Evolutionary conservation across 441 rosid species (phyloP).

Genomic region (Sinapis alba): DNA sequence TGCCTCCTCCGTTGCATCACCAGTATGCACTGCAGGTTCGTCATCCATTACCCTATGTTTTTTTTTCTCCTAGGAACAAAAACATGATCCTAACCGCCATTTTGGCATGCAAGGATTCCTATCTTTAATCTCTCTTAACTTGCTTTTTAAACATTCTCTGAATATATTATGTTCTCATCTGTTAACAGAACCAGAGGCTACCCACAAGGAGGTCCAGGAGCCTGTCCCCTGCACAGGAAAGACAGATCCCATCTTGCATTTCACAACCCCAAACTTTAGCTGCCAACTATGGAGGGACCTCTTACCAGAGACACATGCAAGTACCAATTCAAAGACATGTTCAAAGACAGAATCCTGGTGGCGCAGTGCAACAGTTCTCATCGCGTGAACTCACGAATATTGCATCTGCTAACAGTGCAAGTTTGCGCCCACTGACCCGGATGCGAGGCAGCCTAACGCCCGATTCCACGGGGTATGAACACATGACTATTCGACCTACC

Average conservation of each 20-base stretch:
- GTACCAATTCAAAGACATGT: not conserved
- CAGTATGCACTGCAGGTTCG: slow-evolving; percentile 46
- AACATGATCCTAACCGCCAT: no score
- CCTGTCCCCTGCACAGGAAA: slow-evolving; percentile 43
- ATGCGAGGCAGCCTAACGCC: slow-evolving; percentile 90
- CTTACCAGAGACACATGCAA: slow-evolving; percentile 37
- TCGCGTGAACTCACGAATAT: slow-evolving; percentile 34
- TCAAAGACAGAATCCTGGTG: slow-evolving; percentile 38
- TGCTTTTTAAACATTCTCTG: not conserved
- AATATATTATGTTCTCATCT: slow-evolving; percentile 1
- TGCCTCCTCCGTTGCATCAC: slow-evolving; percentile 40
- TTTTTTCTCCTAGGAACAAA: no score
- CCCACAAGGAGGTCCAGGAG: slow-evolving; percentile 27
- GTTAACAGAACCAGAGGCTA: slow-evolving; percentile 23
- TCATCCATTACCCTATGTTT: not conserved
- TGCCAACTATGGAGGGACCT: slow-evolving; percentile 32
- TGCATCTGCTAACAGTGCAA: slow-evolving; percentile 41
- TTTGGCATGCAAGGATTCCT: not conserved
- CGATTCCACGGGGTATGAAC: slow-evolving; percentile 47
- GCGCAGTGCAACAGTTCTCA: slow-evolving; percentile 35
- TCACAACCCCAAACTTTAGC: slow-evolving; percentile 37
- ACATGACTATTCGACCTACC: slow-evolving; percentile 68
- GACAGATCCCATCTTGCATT: slow-evolving; percentile 38
- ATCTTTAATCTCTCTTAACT: not conserved
- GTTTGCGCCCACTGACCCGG: slow-evolving; percentile 54